Percentiles rank a stretch among this genome's conserved stretches.
Conservation (phyloP, 1,139 yeast genomes). For the Taiozyma onychis region DNA sequence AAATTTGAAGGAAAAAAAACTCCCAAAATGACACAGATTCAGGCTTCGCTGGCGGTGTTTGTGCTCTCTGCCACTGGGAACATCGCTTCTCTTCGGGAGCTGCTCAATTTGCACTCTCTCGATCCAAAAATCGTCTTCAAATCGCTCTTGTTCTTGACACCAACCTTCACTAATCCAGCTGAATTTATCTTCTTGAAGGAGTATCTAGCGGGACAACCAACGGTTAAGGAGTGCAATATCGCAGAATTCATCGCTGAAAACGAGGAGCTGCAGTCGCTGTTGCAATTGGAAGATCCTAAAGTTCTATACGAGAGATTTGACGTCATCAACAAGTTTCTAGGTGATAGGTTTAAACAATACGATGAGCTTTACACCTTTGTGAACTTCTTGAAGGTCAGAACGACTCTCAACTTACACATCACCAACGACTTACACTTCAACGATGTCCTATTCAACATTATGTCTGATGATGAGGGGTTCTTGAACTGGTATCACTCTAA, state of each 20-base stretch:
- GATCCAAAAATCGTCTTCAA: neutral
- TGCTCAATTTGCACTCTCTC: neutral
- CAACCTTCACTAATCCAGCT: neutral
- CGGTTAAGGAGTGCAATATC: neutral
- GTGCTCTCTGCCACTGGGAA: neutral
- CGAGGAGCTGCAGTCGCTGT: neutral
- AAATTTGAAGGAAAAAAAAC: no score
- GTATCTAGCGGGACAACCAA: neutral
- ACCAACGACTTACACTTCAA: neutral
- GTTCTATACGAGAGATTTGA: neutral
- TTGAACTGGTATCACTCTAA: neutral
- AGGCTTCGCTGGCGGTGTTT: neutral
- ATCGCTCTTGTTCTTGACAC: neutral
- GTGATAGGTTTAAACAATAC: neutral
- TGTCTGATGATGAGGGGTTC: neutral
- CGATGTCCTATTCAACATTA: neutral
- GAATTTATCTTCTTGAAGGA: neutral
- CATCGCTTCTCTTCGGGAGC: neutral
- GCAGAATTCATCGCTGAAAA: neutral
- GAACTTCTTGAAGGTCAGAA: neutral
- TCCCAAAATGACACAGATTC: neutral
- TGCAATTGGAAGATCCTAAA: slow-evolving; percentile 2
- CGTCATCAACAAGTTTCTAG: neutral
- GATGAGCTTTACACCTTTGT: neutral
- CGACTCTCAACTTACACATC: neutral